Evolutionary conservation across 1,139 yeast species (phyloP).

Genomic region (Arxiozyma heterogenica): DNA sequence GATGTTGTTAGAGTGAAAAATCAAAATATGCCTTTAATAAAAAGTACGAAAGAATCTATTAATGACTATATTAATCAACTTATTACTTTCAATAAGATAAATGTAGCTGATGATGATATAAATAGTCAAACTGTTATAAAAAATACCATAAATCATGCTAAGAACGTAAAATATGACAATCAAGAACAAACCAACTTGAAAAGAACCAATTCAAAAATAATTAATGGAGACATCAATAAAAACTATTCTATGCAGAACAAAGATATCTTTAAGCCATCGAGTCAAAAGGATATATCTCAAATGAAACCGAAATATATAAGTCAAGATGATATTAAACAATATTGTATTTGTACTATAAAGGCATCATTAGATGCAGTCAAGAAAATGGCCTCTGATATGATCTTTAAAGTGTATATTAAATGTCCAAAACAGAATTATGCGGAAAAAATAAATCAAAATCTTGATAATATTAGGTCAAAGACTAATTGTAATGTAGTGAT

Average conservation of each 20-base stretch:
- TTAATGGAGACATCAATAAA: neutral
- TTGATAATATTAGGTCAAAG: slow-evolving; percentile 22
- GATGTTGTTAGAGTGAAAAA: slow-evolving; percentile 10
- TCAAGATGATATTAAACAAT: slow-evolving; percentile 24
- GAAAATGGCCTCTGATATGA: slow-evolving; percentile 25
- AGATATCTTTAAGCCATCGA: neutral
- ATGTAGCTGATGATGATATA: neutral
- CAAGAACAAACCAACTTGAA: slow-evolving; percentile 1
- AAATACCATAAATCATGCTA: neutral
- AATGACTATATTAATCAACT: slow-evolving; percentile 6
- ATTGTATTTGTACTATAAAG: slow-evolving; percentile 24
- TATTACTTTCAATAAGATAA: neutral
- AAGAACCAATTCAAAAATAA: slow-evolving; percentile 10
- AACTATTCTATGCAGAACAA: neutral
- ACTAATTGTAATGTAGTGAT: slow-evolving; percentile 30
- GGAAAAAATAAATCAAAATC: slow-evolving; percentile 21
- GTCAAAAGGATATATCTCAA: neutral
- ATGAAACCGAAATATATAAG: slow-evolving; percentile 17
- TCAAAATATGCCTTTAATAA: slow-evolving; percentile 15
- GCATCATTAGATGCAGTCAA: slow-evolving; percentile 24
- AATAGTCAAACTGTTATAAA: neutral
- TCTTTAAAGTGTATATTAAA: slow-evolving; percentile 27
- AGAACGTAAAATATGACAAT: neutral
- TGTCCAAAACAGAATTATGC: slow-evolving; percentile 27
- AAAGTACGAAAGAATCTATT: slow-evolving; percentile 12